Base-by-base conservation (phyloP, 306 rosid genomes). In the Quercus engelmannii region DNA sequence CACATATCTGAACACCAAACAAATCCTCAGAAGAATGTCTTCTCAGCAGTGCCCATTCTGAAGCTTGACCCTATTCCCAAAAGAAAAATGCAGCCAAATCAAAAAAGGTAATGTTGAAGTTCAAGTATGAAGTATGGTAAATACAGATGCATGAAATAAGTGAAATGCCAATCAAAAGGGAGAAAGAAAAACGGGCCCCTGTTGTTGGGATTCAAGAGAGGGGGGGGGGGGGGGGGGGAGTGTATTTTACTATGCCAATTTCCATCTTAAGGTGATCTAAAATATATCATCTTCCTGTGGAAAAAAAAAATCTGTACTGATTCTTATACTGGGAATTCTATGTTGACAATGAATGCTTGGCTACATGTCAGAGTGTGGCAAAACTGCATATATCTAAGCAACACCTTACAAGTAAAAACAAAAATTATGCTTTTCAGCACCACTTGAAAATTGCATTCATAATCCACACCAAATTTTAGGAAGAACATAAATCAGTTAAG, bases 1-100 rank as follows among this genome's bases (percentile, higher is more conserved):
- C 97, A 74, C 99, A 94, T 78, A 94, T 91, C 87, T 94, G 99
- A 68, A 92, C 97, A 71, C 97, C 99, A 86, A 94, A 94, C 71
- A 94, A 77, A 85, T 94, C 92, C 83, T 92, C 97, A 56, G 97
- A 91, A 55, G 89, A 80, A 87, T 91, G 97, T 43, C 97, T 89
- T 79, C 99, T 90, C 80, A 92, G 84, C 87, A 91, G 78, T 74
- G 97, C 97, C 99, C 99, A 94, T 80, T 92, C 99, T 58, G 99
- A 94, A 31, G 99, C 99, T 88, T 92, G 97, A 77, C 99, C 99
- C 99, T 92, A 61, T 65, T 49, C 71, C 70, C 76, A 70, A 73
- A 51, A 77, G 33, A 30, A 55, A 78, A 78, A 54, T 78, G 59
- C 64, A 54, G 58, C 31, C 35, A 35, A 81, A 55, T 26, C 10